Evolutionary conservation across 306 rosid species (phyloP).

Genomic region (Lablab purpureus): DNA sequence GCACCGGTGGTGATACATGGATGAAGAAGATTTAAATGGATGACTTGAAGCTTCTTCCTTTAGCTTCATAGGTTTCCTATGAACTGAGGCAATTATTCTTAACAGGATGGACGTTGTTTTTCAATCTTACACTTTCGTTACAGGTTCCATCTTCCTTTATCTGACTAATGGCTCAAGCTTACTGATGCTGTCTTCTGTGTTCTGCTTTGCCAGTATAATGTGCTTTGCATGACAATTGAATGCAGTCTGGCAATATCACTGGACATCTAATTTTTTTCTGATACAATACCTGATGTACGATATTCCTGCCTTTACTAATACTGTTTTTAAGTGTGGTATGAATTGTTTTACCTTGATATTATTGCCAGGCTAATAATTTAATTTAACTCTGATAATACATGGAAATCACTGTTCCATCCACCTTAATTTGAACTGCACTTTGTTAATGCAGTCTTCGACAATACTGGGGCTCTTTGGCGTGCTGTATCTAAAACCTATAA

Average conservation of each 20-base stretch:
- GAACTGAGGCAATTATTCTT: constrained; percentile 15
- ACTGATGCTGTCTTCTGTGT: neutral
- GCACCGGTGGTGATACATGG: constrained; percentile 8
- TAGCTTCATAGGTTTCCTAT: constrained; percentile 17
- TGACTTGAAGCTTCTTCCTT: constrained; percentile 22
- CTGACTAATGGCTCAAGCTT: constrained; percentile 14
- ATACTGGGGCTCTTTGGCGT: neutral
- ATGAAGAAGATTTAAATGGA: constrained; percentile 28
- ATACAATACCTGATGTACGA: neutral
- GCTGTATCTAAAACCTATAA: too few species aligned
- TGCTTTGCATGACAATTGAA: constrained; percentile 15
- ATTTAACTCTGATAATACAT: too few species aligned
- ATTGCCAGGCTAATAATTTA: neutral
- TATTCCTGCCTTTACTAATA: neutral
- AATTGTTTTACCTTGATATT: neutral
- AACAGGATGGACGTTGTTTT: constrained; percentile 14
- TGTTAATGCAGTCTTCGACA: neutral
- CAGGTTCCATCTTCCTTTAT: neutral
- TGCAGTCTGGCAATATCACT: constrained; percentile 7
- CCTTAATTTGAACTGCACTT: neutral
- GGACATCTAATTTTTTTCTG: neutral
- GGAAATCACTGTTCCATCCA: neutral
- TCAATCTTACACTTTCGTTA: neutral
- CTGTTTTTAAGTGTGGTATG: neutral
- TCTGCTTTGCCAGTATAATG: neutral